Percentiles rank a stretch among this genome's conserved stretches.
Evolutionary conservation across 768 basidiomycete genomes (phyloP).

Genomic region (Stropharia rugosoannulata): DNA sequence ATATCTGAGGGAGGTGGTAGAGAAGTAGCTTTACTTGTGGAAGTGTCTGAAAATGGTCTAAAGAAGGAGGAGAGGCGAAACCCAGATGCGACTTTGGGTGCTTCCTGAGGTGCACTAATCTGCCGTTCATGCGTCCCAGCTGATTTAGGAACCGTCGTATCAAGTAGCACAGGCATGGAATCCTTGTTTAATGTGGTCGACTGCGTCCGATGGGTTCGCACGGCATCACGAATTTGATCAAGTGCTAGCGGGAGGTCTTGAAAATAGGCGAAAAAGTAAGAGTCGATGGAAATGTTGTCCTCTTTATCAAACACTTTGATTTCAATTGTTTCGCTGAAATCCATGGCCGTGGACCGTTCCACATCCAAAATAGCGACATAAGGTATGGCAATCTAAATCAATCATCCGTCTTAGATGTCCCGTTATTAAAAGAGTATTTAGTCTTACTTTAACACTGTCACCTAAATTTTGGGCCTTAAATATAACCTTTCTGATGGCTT

Average conservation of each 20-base stretch:
- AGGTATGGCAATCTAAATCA: conserved; percentile 83
- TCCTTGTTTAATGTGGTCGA: conserved; percentile 26
- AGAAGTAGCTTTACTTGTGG: conserved; percentile 26
- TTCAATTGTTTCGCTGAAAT: conserved; percentile 96
- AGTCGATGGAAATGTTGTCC: conserved; percentile 77
- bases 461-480: conserved; percentile 97
- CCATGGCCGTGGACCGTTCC: conserved; percentile 84
- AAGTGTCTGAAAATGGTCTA: conserved; percentile 63
- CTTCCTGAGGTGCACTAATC: conserved; percentile 34
- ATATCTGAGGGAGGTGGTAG: conserved; percentile 26
- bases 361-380: conserved; percentile 88
- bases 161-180: conserved; percentile 45
- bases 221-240: conserved; percentile 77
- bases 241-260: conserved; percentile 75
- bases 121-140: conserved; percentile 37
- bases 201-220: conserved; percentile 52
- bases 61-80: conserved; percentile 69
- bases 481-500: conserved; percentile 89
- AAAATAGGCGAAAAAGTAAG: conserved; percentile 96
- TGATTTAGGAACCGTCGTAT: conserved; percentile 56
- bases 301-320: conserved; percentile 86
- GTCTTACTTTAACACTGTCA: conserved; percentile 83
- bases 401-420: background rate
- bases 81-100: conserved; percentile 37
- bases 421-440: background rate